A percentile compares a stretch with the other conserved stretches of the same genome.
These are phyloP conservation scores for Cucurbita ficifolia DNA, from an alignment of 306 rosid genomes.

Conservation along the genomic window DNA sequence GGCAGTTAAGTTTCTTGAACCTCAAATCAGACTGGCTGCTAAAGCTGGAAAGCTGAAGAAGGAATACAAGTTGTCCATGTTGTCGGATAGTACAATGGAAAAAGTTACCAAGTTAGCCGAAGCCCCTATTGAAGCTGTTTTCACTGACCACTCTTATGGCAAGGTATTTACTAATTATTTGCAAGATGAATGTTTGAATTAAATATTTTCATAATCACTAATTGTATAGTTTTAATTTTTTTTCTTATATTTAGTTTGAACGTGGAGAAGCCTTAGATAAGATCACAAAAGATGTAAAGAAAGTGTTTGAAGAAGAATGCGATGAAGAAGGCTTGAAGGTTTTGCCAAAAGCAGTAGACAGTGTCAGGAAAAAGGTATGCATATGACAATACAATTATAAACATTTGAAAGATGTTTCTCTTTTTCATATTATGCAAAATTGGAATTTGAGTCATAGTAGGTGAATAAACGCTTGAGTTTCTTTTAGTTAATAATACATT, in stretches of 20 bases:
- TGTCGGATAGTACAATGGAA: constrained; percentile 63
- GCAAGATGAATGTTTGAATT: neutral
- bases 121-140: constrained; percentile 66
- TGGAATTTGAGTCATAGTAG: neutral
- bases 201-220: neutral
- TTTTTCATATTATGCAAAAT: neutral
- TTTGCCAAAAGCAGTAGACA: constrained; percentile 75
- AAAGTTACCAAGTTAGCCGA: constrained; percentile 59
- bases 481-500: neutral
- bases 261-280: constrained; percentile 91
- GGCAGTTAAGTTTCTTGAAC: constrained; percentile 90
- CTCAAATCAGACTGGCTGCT: constrained; percentile 81
- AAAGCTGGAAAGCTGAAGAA: constrained; percentile 82
- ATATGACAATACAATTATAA: constrained; percentile 10
- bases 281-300: constrained; percentile 65
- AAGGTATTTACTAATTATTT: constrained; percentile 33
- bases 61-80: constrained; percentile 75
- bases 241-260: constrained; percentile 49
- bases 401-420: neutral
- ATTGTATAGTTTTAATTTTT: constrained; percentile 3
- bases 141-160: constrained; percentile 86
- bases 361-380: constrained; percentile 79
- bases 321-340: constrained; percentile 82
- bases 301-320: constrained; percentile 60
- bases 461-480: neutral